phyloP scores from a whole-genome alignment of 441 rosid genomes.

The Mallotus repandus region DNA sequence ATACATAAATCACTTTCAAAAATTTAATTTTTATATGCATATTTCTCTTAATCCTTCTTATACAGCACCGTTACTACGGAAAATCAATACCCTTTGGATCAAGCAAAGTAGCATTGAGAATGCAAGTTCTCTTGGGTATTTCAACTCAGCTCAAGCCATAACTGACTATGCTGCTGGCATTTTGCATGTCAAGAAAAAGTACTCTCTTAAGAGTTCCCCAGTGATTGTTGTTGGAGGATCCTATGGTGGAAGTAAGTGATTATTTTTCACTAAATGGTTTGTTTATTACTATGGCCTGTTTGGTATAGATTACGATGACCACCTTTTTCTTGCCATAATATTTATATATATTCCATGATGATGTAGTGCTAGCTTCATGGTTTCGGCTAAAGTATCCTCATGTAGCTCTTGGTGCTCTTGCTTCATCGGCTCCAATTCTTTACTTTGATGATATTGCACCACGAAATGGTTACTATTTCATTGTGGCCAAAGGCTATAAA shows the following conservation, averaged over 20 bases:
- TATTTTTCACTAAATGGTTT: too few species aligned
- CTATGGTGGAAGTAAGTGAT: conserved; percentile 75
- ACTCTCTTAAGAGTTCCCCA: conserved; percentile 46
- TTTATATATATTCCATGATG: background rate
- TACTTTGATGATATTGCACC: conserved; percentile 54
- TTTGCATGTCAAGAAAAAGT: conserved; percentile 42
- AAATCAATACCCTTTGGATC: conserved; percentile 57
- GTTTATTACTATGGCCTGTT: too few species aligned
- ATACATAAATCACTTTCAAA: too few species aligned
- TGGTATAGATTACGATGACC: too few species aligned
- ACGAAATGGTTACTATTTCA: conserved; percentile 17
- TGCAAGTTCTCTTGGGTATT: conserved; percentile 53
- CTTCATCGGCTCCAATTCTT: conserved; percentile 65
- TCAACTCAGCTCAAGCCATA: conserved; percentile 69
- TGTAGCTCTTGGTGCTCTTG: conserved; percentile 57
- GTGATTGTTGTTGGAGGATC: conserved; percentile 74
- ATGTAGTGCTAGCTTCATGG: conserved; percentile 61
- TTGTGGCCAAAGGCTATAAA: conserved; percentile 46
- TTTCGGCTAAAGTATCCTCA: conserved; percentile 64
- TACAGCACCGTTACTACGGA: conserved; percentile 75
- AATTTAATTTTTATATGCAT: too few species aligned
- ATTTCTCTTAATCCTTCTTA: background rate
- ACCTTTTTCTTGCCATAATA: too few species aligned
- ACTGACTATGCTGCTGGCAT: conserved; percentile 73
- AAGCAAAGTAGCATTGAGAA: conserved; percentile 45